Percentiles rank a stretch among this genome's conserved stretches.
Conservation (phyloP, 352 stramenopile species). For the Pythium utonaiense region DNA sequence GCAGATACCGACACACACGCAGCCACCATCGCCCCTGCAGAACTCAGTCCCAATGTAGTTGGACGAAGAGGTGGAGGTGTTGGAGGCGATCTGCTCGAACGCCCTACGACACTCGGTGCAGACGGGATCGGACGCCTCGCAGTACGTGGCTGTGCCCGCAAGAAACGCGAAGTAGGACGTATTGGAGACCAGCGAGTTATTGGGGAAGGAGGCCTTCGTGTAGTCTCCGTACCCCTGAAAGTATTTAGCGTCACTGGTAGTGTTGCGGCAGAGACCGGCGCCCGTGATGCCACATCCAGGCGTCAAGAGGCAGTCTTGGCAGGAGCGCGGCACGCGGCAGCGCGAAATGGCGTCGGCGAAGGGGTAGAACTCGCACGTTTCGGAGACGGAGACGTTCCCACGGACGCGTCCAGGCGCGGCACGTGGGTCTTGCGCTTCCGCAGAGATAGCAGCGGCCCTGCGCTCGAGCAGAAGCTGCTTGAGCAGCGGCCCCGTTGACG, state of each 20-base stretch:
- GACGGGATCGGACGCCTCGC: neutral
- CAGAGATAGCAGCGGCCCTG: neutral
- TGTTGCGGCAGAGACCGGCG: neutral
- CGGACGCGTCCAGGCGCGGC: neutral
- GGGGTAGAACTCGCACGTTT: conserved; percentile 9
- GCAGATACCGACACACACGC: conserved; percentile 15
- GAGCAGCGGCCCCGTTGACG: no score
- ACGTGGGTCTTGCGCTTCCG: neutral
- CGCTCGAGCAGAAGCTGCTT: neutral
- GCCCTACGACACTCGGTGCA: neutral
- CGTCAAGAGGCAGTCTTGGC: conserved; percentile 11
- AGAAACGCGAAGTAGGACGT: neutral
- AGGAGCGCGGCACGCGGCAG: conserved; percentile 8
- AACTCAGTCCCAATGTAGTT: conserved; percentile 1
- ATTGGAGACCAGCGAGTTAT: neutral
- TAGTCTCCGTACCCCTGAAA: neutral
- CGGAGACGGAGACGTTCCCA: neutral
- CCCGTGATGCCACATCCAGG: conserved; percentile 4
- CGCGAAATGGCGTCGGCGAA: neutral
- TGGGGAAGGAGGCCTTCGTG: neutral
- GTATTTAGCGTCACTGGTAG: neutral
- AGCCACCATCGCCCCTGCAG: conserved; percentile 7
- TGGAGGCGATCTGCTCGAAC: neutral
- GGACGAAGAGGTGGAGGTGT: no score
- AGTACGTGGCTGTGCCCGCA: conserved; percentile 13